phyloP scores from a whole-genome alignment of 2,329 filamentous ascomycete genomes.

The Ophiocordyceps camponoti-saundersi region DNA sequence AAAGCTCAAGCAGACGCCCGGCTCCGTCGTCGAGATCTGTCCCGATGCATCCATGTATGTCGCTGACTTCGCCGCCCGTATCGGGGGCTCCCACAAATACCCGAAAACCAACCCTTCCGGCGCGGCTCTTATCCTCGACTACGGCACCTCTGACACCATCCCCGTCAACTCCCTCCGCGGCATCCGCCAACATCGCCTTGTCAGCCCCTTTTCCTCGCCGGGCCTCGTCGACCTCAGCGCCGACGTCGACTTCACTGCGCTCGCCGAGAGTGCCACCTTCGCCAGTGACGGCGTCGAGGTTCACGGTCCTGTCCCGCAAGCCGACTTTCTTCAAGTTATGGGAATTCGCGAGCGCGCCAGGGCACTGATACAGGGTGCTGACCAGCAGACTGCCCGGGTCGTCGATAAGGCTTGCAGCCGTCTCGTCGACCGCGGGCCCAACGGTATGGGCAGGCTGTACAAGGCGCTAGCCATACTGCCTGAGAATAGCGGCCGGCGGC shows the following conservation, averaged over 20 bases:
- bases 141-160: conserved; percentile 63
- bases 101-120: conserved; percentile 52
- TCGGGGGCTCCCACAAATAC: conserved; percentile 47
- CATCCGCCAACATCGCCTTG: conserved; percentile 58
- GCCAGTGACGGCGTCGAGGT: conserved; percentile 73
- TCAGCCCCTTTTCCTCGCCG: conserved; percentile 64
- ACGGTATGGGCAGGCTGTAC: conserved; percentile 88
- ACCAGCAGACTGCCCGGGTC: conserved; percentile 33
- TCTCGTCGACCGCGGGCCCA: conserved; percentile 64
- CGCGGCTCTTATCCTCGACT: conserved; percentile 90
- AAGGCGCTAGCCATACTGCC: conserved; percentile 86
- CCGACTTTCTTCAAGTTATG: conserved; percentile 60
- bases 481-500: conserved; percentile 53
- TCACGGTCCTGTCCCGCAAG: conserved; percentile 81
- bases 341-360: conserved; percentile 66
- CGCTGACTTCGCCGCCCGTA: conserved; percentile 65
- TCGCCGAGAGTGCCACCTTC: conserved; percentile 65
- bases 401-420: conserved; percentile 64
- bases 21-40: conserved; percentile 72
- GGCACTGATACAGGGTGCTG: conserved; percentile 37
- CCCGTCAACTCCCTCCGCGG: conserved; percentile 83
- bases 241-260: conserved; percentile 80
- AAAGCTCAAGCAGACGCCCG: conserved; percentile 47
- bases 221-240: conserved; percentile 79
- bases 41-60: conserved; percentile 73